A percentile compares a stretch with the other conserved stretches of the same genome.
These are phyloP conservation scores for Penicillium dipodomyicola DNA, from an alignment of 495 filamentous ascomycete species.

Conservation along the genomic window DNA sequence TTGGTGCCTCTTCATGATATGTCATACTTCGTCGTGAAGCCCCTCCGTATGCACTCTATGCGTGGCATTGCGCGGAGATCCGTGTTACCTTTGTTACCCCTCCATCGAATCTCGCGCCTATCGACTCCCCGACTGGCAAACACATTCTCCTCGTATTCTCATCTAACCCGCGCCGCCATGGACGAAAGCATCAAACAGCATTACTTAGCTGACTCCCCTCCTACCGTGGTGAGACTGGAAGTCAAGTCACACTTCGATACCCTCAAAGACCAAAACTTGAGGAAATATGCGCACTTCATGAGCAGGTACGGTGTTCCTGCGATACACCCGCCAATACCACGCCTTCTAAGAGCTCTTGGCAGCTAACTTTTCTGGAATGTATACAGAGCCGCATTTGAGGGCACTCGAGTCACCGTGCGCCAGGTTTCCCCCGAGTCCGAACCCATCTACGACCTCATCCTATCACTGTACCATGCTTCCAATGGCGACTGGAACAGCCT, in stretches of 20 bases:
- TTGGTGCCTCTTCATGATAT: constrained; percentile 18
- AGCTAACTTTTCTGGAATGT: constrained; percentile 14
- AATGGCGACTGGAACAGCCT: constrained; percentile 77
- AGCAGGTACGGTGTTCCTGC: constrained; percentile 57
- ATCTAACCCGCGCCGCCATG: constrained; percentile 30
- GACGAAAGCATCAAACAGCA: constrained; percentile 52
- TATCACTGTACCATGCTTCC: constrained; percentile 69
- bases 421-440: constrained; percentile 91
- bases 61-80: constrained; percentile 36
- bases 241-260: constrained; percentile 89
- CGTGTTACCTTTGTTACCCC: constrained; percentile 29
- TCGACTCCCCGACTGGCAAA: constrained; percentile 17
- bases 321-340: background rate
- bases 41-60: constrained; percentile 26
- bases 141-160: constrained; percentile 17
- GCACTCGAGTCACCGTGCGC: constrained; percentile 79
- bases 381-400: constrained; percentile 77
- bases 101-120: constrained; percentile 19
- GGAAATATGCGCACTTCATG: constrained; percentile 87
- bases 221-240: constrained; percentile 77
- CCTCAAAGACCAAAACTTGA: constrained; percentile 65
- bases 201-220: constrained; percentile 87
- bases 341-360: background rate
- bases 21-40: constrained; percentile 21
- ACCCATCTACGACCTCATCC: constrained; percentile 85